Conservation (phyloP, 1,284 basidiomycete species). For the Cryptococcus sp. region DNA sequence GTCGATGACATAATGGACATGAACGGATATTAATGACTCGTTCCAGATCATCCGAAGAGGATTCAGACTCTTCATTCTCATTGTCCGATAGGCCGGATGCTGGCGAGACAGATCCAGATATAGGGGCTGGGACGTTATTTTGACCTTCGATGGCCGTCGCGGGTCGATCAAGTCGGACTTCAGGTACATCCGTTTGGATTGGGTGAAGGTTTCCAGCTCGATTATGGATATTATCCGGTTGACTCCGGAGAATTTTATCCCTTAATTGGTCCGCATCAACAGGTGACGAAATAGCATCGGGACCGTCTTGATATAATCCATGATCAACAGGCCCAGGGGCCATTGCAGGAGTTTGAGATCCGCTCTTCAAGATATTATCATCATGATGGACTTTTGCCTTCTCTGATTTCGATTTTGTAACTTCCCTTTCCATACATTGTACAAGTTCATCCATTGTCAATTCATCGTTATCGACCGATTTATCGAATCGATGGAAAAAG, state of each 20-base stretch:
- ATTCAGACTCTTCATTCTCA: slow-evolving; percentile 48
- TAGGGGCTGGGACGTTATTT: neutral
- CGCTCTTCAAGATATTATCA: slow-evolving; percentile 13
- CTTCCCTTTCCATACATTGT: slow-evolving; percentile 68
- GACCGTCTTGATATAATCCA: slow-evolving; percentile 35
- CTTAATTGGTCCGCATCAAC: slow-evolving; percentile 36
- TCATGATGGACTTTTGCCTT: slow-evolving; percentile 52
- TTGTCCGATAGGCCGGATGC: slow-evolving; percentile 18
- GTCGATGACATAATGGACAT: slow-evolving; percentile 89
- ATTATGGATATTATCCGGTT: slow-evolving; percentile 11
- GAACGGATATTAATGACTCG: slow-evolving; percentile 90
- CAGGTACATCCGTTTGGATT: slow-evolving; percentile 15
- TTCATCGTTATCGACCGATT: slow-evolving; percentile 65
- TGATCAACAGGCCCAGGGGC: slow-evolving; percentile 24
- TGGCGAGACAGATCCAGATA: slow-evolving; percentile 12
- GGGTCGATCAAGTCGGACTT: slow-evolving; percentile 28
- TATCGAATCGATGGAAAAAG: slow-evolving; percentile 71
- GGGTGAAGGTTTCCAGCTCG: slow-evolving; percentile 24
- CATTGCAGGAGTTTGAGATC: slow-evolving; percentile 22
- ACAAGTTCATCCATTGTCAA: slow-evolving; percentile 75
- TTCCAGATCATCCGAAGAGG: slow-evolving; percentile 47
- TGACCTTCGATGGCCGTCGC: slow-evolving; percentile 4
- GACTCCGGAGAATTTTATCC: slow-evolving; percentile 27
- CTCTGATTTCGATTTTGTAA: slow-evolving; percentile 66
- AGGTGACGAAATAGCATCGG: slow-evolving; percentile 22